Conservation (phyloP, 495 filamentous ascomycete species). For the Cryomyces antarcticus region DNA sequence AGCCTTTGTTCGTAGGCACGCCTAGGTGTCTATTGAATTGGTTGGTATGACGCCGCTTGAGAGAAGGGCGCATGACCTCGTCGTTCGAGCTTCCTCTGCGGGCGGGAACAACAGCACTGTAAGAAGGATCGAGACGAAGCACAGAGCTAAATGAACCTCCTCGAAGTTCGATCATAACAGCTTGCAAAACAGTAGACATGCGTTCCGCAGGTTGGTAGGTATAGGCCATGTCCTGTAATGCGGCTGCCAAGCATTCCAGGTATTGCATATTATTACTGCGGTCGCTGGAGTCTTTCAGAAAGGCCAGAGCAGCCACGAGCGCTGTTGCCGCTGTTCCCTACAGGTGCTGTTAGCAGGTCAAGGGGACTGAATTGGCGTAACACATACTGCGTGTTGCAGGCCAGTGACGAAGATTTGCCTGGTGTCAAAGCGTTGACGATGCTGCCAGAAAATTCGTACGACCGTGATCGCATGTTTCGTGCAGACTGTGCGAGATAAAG, state of each 20-base stretch:
- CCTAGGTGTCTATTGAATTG: conserved; percentile 1
- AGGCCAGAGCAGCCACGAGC: conserved; percentile 28
- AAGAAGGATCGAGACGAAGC: conserved; percentile 1
- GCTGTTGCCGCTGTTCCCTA: conserved; percentile 28
- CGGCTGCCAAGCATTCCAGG: conserved; percentile 14
- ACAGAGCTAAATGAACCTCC: conserved; percentile 5
- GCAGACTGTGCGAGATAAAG: conserved; percentile 25
- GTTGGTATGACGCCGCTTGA: conserved; percentile 12
- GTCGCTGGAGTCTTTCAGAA: conserved; percentile 23
- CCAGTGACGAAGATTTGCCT: conserved; percentile 23
- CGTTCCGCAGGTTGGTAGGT: conserved; percentile 18
- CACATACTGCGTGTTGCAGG: conserved; percentile 25
- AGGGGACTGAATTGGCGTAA: too few species aligned
- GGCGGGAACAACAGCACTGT: conserved; percentile 10
- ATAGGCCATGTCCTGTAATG: conserved; percentile 15
- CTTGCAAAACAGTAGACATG: conserved; percentile 14
- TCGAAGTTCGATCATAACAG: conserved; percentile 16
- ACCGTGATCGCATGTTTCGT: conserved; percentile 31
- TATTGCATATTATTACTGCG: conserved; percentile 18
- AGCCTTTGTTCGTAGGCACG: not conserved
- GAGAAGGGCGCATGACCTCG: conserved; percentile 4
- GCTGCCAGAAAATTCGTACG: conserved; percentile 30
- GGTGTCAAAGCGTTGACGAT: conserved; percentile 28
- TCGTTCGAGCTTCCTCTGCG: conserved; percentile 11
- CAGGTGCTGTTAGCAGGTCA: too few species aligned